Percentiles rank a stretch among this genome's conserved stretches.
Evolutionary conservation across 192 early-diverging fungal species (phyloP).

Genomic region (Lobosporangium transversale): DNA sequence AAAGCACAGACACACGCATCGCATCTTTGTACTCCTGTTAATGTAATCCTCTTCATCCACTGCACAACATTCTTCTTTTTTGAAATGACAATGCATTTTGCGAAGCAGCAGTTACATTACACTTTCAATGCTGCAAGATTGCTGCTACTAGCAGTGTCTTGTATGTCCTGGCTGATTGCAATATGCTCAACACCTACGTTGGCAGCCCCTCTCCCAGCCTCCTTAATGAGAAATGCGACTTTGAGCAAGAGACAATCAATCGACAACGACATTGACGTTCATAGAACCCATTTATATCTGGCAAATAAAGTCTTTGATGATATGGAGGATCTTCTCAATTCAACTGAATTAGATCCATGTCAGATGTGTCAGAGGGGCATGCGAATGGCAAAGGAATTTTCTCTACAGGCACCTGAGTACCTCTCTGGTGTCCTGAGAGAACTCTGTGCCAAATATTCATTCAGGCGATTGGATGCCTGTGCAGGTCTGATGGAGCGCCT

Average conservation of each 20-base stretch:
- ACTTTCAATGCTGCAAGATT: too few species aligned
- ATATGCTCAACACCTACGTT: neutral
- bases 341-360: conserved; percentile 32
- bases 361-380: conserved; percentile 44
- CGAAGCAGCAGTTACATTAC: too few species aligned
- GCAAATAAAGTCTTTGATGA: conserved; percentile 22
- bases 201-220: neutral
- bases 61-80: too few species aligned
- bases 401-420: conserved; percentile 32
- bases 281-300: conserved; percentile 16
- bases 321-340: conserved; percentile 38
- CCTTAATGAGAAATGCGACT: neutral
- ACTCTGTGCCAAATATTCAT: conserved; percentile 22
- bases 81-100: too few species aligned
- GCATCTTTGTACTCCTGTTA: too few species aligned
- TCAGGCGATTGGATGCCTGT: conserved; percentile 32
- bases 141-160: neutral
- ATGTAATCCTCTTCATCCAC: too few species aligned
- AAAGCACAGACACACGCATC: too few species aligned
- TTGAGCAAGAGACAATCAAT: conserved; percentile 8
- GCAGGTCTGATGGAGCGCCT: conserved; percentile 42
- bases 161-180: neutral
- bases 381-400: conserved; percentile 26
- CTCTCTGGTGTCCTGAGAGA: conserved; percentile 28
- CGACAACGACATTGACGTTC: neutral